Evolutionary conservation across 2,329 filamentous ascomycete species (phyloP), one percentile per base, ranked within the genome.

Genomic region (Stemphylium beticola): DNA sequence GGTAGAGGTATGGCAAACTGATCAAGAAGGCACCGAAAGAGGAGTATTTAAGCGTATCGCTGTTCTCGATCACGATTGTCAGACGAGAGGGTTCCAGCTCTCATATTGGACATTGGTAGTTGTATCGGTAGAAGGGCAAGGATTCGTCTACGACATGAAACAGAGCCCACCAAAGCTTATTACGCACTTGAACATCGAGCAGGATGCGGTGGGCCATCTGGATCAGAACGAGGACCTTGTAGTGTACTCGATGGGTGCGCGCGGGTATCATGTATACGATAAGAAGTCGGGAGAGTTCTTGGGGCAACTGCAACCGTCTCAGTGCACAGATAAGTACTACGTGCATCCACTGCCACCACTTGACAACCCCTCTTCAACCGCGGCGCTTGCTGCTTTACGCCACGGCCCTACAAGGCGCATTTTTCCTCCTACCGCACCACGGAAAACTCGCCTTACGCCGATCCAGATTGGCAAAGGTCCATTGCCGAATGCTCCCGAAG

Each of bases 41-140:
- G 52, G 52, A 3, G 47, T 45, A 4, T 55, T 55, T 22, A 36
- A 34, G 20, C 52, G 52, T 4, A 4, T 51, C 9, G 47, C 46
- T 31, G 36, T 45, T 2, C 15, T 55, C 8, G 47, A 55, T 18
- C 52, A 50, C 14, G 29, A 40, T 20, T 55, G 46, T 8, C 46
- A 55, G 5, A 55, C 47, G 14, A 51, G 52, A 45, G 52, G 52
- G n/a, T 55, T 55, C 8, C 52, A 55, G 36, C 52, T 55, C 9
- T 55, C 52, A 10, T 55, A 55, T 8, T 45, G 47, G 46, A 50
- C 52, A 10, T 12, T 55, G 11, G 47, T 45, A 1, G 52, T 51
- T 17, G 52, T 55, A 18, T 41, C 52, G 14, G 34, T 45, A 24
- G 52, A 55, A 18, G 52, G 52, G 8, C 40, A 51, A 17, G 52